Conservation (phyloP, 305 asterid genomes). For the Fraxinus greggii region DNA sequence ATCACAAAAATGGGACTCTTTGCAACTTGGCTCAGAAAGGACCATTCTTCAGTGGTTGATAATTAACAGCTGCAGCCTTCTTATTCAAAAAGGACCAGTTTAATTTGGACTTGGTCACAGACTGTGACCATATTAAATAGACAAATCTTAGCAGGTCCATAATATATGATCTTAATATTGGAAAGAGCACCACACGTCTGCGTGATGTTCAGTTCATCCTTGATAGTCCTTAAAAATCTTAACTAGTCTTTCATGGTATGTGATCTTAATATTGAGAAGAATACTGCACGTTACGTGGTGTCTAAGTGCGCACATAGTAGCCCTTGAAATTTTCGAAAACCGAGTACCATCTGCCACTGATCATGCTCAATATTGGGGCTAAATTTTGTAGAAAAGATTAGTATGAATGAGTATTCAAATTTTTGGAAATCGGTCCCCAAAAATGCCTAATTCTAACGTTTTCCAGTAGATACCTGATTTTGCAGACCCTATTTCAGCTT, state of each 20-base stretch:
- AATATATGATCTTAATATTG: neutral
- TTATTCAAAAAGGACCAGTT: slow-evolving; percentile 35
- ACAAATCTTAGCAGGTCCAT: slow-evolving; percentile 16
- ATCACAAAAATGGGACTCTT: slow-evolving; percentile 20
- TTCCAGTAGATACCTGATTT: slow-evolving; percentile 33
- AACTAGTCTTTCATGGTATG: neutral
- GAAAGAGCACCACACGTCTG: neutral
- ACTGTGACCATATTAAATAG: slow-evolving; percentile 25
- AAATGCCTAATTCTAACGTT: slow-evolving; percentile 31
- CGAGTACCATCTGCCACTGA: neutral
- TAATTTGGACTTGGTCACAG: slow-evolving; percentile 17
- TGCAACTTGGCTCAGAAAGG: slow-evolving; percentile 21
- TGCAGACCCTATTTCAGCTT: slow-evolving; percentile 34
- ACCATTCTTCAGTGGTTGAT: slow-evolving; percentile 22
- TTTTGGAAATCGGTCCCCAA: slow-evolving; percentile 29
- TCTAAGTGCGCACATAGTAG: neutral
- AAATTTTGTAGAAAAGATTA: slow-evolving; percentile 25
- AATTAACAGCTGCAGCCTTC: slow-evolving; percentile 23
- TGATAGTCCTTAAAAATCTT: neutral
- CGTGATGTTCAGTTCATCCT: neutral
- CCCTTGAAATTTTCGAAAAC: neutral
- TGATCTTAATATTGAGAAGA: neutral
- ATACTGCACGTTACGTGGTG: neutral
- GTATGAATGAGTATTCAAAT: slow-evolving; percentile 36
- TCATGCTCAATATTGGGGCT: neutral